A percentile compares a stretch with the other conserved stretches of the same genome.
phyloP scores from a whole-genome alignment of 192 early-diverging fungal genomes.

The Gigaspora rosea region DNA sequence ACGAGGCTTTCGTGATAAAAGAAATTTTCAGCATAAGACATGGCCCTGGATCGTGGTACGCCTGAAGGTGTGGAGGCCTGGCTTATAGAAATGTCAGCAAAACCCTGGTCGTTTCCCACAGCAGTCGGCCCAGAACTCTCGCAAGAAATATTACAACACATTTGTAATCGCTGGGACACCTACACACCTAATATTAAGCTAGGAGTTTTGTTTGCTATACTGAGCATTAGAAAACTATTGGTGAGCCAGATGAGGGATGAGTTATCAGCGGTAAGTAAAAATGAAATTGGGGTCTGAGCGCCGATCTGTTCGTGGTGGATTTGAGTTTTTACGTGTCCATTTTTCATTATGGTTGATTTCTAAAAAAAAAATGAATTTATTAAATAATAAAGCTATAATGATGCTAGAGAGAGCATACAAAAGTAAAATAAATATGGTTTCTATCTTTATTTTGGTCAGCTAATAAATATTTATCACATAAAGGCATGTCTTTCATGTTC shows the following conservation, averaged over 20 bases:
- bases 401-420: too few relatives aligned
- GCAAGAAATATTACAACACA: conserved; percentile 12
- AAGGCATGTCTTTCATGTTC: too few relatives aligned
- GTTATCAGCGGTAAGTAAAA: neutral
- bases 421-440: too few relatives aligned
- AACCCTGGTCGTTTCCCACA: conserved; percentile 9
- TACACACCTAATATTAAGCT: conserved; percentile 12
- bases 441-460: too few relatives aligned
- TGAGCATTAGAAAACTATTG: conserved; percentile 7
- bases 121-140: neutral
- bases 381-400: too few relatives aligned
- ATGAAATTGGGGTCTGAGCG: neutral
- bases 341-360: neutral
- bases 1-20: neutral
- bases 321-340: neutral
- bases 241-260: neutral
- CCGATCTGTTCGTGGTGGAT: neutral
- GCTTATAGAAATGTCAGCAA: neutral
- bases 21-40: neutral
- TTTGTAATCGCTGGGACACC: neutral
- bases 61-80: neutral
- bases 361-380: too few relatives aligned
- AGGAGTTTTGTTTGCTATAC: conserved; percentile 17
- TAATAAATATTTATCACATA: too few relatives aligned
- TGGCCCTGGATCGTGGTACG: conserved; percentile 1